Evolutionary conservation across 2,329 filamentous ascomycete species (phyloP).

Genomic region (Microdochium paspali): DNA sequence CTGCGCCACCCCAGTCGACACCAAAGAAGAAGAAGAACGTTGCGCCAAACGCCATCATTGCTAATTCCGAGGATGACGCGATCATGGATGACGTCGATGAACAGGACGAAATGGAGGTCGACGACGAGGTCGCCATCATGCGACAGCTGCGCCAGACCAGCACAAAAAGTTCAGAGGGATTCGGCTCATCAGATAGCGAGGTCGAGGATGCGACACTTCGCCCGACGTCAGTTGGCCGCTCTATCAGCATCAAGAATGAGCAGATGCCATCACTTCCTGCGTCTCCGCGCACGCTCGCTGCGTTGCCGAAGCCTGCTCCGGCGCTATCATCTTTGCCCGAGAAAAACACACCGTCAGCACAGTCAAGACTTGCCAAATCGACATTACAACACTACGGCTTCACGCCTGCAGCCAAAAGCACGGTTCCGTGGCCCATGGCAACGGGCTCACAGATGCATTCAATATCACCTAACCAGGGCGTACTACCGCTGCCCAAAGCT

Average conservation of each 20-base stretch:
- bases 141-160: slow-evolving; percentile 15
- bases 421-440: background rate
- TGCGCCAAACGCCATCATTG: slow-evolving; percentile 1
- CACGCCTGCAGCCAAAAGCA: slow-evolving; percentile 14
- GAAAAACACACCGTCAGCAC: background rate
- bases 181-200: background rate
- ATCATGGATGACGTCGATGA: slow-evolving; percentile 12
- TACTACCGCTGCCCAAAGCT: background rate
- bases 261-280: background rate
- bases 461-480: background rate
- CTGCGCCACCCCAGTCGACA: slow-evolving; percentile 26
- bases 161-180: background rate
- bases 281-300: too few relatives aligned
- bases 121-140: slow-evolving; percentile 16
- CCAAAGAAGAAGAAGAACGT: slow-evolving; percentile 23
- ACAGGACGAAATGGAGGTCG: slow-evolving; percentile 9
- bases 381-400: slow-evolving; percentile 10
- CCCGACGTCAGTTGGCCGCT: background rate
- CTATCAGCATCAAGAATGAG: background rate
- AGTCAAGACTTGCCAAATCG: background rate
- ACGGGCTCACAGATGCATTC: background rate
- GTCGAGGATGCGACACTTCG: background rate
- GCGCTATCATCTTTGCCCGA: background rate
- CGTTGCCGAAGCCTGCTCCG: background rate
- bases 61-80: slow-evolving; percentile 7